Evolutionary conservation across 148 eudicot species (phyloP).

Genomic region (Linanthus parryae): DNA sequence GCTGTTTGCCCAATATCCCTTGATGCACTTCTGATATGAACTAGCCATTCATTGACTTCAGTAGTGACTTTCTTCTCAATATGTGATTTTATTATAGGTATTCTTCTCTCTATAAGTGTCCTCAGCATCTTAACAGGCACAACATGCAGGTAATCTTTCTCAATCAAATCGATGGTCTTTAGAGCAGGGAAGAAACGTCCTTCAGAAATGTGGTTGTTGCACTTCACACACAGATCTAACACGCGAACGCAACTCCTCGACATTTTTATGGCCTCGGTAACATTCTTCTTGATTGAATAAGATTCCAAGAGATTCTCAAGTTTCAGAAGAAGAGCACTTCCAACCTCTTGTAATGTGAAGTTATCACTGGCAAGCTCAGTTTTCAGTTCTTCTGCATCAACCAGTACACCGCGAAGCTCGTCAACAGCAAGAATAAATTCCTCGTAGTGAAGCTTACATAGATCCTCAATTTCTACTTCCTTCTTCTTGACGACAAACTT

Average conservation of each 20-base stretch:
- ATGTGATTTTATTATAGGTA: conserved; percentile 63
- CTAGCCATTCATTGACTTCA: conserved; percentile 91
- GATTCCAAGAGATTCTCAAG: conserved; percentile 73
- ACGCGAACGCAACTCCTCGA: conserved; percentile 58
- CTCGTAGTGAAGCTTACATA: conserved; percentile 86
- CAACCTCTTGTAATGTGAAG: conserved; percentile 69
- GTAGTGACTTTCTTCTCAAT: conserved; percentile 69
- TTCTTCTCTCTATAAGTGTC: conserved; percentile 47
- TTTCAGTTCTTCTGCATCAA: conserved; percentile 91
- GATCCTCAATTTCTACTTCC: conserved; percentile 91
- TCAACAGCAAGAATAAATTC: conserved; percentile 86
- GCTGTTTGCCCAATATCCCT: conserved; percentile 89
- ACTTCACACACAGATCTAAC: conserved; percentile 73
- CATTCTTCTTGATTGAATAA: conserved; percentile 66
- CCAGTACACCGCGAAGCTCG: conserved; percentile 90
- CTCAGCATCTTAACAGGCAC: conserved; percentile 63
- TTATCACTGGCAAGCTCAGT: conserved; percentile 69
- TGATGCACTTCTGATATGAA: conserved; percentile 62
- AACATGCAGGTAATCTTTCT: conserved; percentile 51
- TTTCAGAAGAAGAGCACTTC: conserved; percentile 60
- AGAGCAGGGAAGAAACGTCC: conserved; percentile 83
- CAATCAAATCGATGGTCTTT: conserved; percentile 79
- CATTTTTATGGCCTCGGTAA: conserved; percentile 81
- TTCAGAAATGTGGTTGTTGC: conserved; percentile 73
- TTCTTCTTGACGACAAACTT: conserved; percentile 67